Evolutionary conservation across 192 early-diverging fungal species (phyloP), one percentile per base, ranked within the genome.

Genomic region (Glomus cerebriforme): DNA sequence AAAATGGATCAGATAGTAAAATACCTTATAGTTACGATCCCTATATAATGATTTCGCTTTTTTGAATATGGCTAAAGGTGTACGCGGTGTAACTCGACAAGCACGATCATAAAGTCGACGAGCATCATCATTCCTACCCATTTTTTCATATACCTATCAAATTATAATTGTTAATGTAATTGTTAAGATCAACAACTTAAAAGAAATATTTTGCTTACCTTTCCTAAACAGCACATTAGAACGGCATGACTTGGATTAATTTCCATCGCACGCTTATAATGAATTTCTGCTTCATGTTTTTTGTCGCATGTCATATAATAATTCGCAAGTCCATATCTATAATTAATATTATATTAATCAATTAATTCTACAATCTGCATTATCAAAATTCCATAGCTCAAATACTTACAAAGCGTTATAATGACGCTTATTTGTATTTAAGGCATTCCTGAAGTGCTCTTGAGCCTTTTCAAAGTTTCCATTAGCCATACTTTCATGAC

Each of bases 381-480:
- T 35, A 24, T 37, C 22, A 13, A 10, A 75, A 58, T 7, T 37
- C 7, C 7, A 6, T n/a, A 17, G 24, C 22, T 19, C 63, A 81
- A 15, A 31, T 7, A 79, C 85, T 82, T 90, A 96, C 94, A 93
- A 94, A 29, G 96, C 95, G 73, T 93, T 93, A 75, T 93, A 96
- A 69, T 95, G 93, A 19, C 96, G 85, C 17, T 85, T 83, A 78
- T 97, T 90, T 39, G 92, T 86, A 22, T 88, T 85, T 31, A 94
- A 82, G 1, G 95, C 94, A 8, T 83, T 85, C 62, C 93, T 86
- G 84, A 93, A 97, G 34, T 86, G 91, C 65, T 87, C 85, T 78
- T 90, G 85, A 3, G 96, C 94, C 29, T 92, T 85, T 26, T 95
- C 94, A 49, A 88, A 84, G 75, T 95, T 93, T 49, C 94, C 94